phyloP scores from a whole-genome alignment of 345 rosid genomes.

The Stellera chamaejasme region DNA sequence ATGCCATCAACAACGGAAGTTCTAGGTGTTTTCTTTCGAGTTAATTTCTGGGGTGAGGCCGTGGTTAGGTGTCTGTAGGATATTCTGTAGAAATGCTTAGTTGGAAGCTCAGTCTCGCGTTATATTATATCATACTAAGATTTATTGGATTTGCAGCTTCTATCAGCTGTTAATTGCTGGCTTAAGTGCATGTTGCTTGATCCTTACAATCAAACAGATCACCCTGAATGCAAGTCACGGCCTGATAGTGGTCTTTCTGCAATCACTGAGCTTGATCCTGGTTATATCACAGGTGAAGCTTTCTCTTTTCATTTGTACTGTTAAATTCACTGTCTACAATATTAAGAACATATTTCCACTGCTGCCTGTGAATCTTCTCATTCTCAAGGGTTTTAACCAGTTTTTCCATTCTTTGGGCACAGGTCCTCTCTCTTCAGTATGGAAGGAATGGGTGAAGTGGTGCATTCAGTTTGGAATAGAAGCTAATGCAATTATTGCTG shows the following conservation, averaged over 20 bases:
- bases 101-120: too few relatives aligned
- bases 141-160: conserved; percentile 45
- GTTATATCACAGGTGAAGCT: conserved; percentile 68
- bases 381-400: conserved; percentile 1
- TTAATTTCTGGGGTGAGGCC: too few relatives aligned
- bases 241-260: conserved; percentile 97
- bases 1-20: too few relatives aligned
- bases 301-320: not conserved
- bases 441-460: conserved; percentile 99
- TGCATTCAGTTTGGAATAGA: conserved; percentile 95
- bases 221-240: conserved; percentile 92
- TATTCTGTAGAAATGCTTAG: too few relatives aligned
- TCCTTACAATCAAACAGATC: conserved; percentile 94
- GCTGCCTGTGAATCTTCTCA: too few relatives aligned
- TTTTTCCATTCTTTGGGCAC: conserved; percentile 13
- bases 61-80: too few relatives aligned
- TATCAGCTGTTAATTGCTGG: conserved; percentile 99
- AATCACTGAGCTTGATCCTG: conserved; percentile 96
- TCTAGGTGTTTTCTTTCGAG: too few relatives aligned
- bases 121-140: not conserved
- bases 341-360: not conserved
- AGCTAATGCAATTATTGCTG: conserved; percentile 92
- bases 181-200: conserved; percentile 88
- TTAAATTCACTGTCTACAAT: not conserved
- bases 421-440: conserved; percentile 97